Percentiles rank a stretch among this genome's conserved stretches.
Evolutionary conservation across 768 basidiomycete genomes (phyloP).

Genomic region (Suillus subaureus): DNA sequence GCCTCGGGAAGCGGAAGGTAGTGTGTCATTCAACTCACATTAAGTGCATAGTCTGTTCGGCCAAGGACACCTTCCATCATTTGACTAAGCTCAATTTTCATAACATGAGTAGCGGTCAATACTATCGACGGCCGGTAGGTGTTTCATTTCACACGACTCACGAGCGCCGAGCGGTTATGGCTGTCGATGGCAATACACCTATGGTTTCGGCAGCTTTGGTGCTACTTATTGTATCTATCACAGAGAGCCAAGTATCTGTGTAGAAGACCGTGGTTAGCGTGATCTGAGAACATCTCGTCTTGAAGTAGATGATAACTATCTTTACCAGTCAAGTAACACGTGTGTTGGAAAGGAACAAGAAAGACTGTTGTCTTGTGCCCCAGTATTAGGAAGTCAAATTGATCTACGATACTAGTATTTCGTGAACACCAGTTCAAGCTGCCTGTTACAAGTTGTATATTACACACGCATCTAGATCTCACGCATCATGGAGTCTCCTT

Average conservation of each 20-base stretch:
- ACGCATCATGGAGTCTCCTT: neutral
- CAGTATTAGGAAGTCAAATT: neutral
- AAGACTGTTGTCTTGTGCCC: neutral
- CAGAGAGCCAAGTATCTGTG: neutral
- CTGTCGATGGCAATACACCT: neutral
- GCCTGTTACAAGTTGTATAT: neutral
- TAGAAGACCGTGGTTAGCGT: neutral
- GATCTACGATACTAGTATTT: neutral
- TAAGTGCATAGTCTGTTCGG: neutral
- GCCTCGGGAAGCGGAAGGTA: neutral
- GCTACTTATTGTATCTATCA: neutral
- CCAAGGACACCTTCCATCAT: neutral
- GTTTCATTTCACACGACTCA: neutral
- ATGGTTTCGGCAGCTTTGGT: neutral
- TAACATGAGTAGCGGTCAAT: neutral
- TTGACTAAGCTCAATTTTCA: neutral
- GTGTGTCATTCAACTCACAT: neutral
- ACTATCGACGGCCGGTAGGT: neutral
- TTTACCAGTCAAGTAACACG: neutral
- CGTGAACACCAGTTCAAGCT: neutral
- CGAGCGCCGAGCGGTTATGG: neutral
- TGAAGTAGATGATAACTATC: neutral
- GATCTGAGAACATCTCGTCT: neutral
- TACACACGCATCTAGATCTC: neutral
- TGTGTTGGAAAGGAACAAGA: neutral